phyloP scores from a whole-genome alignment of 768 basidiomycete genomes.

The Megacollybia marginata region DNA sequence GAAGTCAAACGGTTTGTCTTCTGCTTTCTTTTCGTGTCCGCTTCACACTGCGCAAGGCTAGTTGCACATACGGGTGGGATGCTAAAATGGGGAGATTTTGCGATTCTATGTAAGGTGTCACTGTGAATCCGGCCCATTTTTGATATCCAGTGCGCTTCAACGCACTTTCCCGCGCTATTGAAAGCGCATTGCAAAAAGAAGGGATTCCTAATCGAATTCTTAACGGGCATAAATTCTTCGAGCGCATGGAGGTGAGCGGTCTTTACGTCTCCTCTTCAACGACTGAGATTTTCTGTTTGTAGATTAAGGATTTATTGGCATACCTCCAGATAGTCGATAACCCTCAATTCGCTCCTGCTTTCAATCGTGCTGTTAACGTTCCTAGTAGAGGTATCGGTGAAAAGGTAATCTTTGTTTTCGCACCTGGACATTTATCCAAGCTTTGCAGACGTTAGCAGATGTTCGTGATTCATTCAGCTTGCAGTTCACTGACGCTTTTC shows the following conservation, averaged over 20 bases:
- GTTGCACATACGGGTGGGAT: constrained; percentile 69
- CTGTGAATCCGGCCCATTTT: constrained; percentile 1
- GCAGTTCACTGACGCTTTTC: background rate
- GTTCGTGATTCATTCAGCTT: background rate
- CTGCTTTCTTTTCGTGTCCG: background rate
- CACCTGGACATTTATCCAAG: background rate
- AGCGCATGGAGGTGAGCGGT: constrained; percentile 58
- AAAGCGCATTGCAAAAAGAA: constrained; percentile 67
- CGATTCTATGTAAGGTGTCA: constrained; percentile 58
- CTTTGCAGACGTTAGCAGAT: too few relatives aligned
- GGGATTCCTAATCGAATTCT: constrained; percentile 74
- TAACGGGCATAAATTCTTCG: constrained; percentile 82
- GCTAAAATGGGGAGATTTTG: constrained; percentile 71
- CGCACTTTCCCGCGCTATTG: constrained; percentile 68
- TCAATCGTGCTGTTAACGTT: constrained; percentile 63
- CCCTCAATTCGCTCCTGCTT: constrained; percentile 56
- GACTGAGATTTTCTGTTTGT: background rate
- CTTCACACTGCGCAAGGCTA: constrained; percentile 22
- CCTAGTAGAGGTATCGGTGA: constrained; percentile 72
- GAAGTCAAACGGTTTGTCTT: constrained; percentile 54
- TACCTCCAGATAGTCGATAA: constrained; percentile 84
- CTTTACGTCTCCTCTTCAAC: background rate
- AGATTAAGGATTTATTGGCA: constrained; percentile 78
- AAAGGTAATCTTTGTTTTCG: constrained; percentile 39
- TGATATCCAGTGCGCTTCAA: constrained; percentile 65